phyloP scores from a whole-genome alignment of 1,284 basidiomycete genomes.

The Sutorius eximius region DNA sequence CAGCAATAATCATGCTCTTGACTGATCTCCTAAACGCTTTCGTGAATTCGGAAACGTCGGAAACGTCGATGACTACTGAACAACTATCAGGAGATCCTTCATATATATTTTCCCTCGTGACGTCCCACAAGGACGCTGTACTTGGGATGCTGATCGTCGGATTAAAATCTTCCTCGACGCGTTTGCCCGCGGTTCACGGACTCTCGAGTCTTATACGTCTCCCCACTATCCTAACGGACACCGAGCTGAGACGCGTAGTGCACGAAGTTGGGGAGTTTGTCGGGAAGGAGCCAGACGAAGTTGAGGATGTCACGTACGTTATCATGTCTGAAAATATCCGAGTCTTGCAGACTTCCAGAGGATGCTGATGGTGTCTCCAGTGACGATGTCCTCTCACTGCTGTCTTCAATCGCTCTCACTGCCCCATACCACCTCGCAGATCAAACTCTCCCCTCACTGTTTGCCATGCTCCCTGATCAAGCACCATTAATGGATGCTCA shows the following conservation, averaged over 20 bases:
- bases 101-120: constrained; percentile 41
- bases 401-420: constrained; percentile 65
- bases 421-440: constrained; percentile 71
- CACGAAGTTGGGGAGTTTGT: constrained; percentile 76
- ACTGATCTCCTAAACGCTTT: constrained; percentile 58
- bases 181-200: constrained; percentile 61
- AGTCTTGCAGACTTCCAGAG: not conserved
- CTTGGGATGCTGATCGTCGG: constrained; percentile 66
- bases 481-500: constrained; percentile 60
- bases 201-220: constrained; percentile 68
- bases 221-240: constrained; percentile 58
- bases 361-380: constrained; percentile 40
- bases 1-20: constrained; percentile 63
- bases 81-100: not conserved
- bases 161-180: constrained; percentile 54
- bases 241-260: constrained; percentile 80
- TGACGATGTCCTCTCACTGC: constrained; percentile 64
- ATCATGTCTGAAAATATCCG: not conserved
- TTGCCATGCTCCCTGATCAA: constrained; percentile 68
- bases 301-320: constrained; percentile 54
- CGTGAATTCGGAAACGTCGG: constrained; percentile 28
- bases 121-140: constrained; percentile 74
- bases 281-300: constrained; percentile 54
- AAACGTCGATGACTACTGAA: not conserved
- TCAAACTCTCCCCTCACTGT: constrained; percentile 79